Evolutionary conservation across 306 rosid species (phyloP), one percentile per base, ranked within the genome.

Genomic region (Lathyrus aphaca): DNA sequence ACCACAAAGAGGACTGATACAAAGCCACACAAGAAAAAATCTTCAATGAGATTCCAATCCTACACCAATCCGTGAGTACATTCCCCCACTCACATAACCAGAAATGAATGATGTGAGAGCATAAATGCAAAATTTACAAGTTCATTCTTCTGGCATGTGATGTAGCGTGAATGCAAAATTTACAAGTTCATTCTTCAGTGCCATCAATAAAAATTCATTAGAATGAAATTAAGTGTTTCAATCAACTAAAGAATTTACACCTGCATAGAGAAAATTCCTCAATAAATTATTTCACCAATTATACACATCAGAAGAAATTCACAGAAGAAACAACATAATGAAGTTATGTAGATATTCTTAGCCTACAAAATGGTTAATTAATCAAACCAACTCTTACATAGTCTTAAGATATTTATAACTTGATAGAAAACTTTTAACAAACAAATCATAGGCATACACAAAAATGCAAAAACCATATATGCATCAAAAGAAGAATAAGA

Each of bases 81-180:
- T 95, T 74, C 99, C 96, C 72, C 92, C 99, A 80, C 95, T 95
- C 44, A 95, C 99, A 61, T 95, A 95, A 71, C 99, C 99, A 83
- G 97, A 95, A 82, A 95, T 95, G 84, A 91, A 95, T 16, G 99
- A 95, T 30, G 99, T 95, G 71, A 95, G 96, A 49, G 99, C 99
- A 69, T 95, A 95, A 75, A n/a, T n/a, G n/a, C n/a, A n/a, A n/a
- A n/a, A n/a, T n/a, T n/a, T n/a, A n/a, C n/a, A n/a, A n/a, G n/a
- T n/a, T n/a, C n/a, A n/a, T n/a, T n/a, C n/a, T n/a, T n/a, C n/a
- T n/a, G n/a, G n/a, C n/a, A n/a, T n/a, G n/a, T n/a, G n/a, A n/a
- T n/a, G n/a, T n/a, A n/a, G n/a, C n/a, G n/a, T n/a, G n/a, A n/a
- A n/a, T n/a, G n/a, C n/a, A n/a, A n/a, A n/a, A n/a, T n/a, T n/a